Evolutionary conservation across 2,329 filamentous ascomycete genomes (phyloP).

Genomic region (Fusarium drepaniforme): DNA sequence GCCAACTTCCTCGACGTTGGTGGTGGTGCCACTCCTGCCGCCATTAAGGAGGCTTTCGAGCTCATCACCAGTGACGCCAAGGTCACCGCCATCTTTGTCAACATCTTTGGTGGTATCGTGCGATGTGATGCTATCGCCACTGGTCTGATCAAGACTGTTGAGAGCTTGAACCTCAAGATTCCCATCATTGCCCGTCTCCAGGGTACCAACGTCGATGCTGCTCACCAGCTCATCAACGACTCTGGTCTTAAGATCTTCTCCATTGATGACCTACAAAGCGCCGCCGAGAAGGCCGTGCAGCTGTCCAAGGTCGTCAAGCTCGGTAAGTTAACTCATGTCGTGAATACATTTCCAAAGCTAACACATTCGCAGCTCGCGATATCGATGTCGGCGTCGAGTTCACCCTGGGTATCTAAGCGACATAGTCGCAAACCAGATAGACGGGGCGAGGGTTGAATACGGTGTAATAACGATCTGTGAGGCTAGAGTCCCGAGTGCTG

Average conservation of each 20-base stretch:
- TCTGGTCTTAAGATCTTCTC: conserved; percentile 99
- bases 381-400: conserved; percentile 98
- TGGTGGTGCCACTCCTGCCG: conserved; percentile 94
- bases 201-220: conserved; percentile 97
- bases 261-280: conserved; percentile 96
- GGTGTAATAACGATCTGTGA: conserved; percentile 46
- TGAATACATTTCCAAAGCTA: conserved; percentile 28
- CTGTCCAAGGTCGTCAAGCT: conserved; percentile 99
- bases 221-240: conserved; percentile 94
- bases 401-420: conserved; percentile 86
- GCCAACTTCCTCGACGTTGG: conserved; percentile 99
- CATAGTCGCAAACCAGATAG: conserved; percentile 18
- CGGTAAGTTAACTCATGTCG: conserved; percentile 68
- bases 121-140: conserved; percentile 97
- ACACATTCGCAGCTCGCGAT: conserved; percentile 75
- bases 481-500: conserved; percentile 31
- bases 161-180: conserved; percentile 94
- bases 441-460: conserved; percentile 32
- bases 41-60: conserved; percentile 97
- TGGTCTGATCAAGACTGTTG: conserved; percentile 93
- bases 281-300: conserved; percentile 98
- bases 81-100: conserved; percentile 99
- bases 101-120: conserved; percentile 99
- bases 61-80: conserved; percentile 99
- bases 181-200: conserved; percentile 97